phyloP scores from a whole-genome alignment of 768 basidiomycete genomes.

The Paxillus ammoniavirescens region DNA sequence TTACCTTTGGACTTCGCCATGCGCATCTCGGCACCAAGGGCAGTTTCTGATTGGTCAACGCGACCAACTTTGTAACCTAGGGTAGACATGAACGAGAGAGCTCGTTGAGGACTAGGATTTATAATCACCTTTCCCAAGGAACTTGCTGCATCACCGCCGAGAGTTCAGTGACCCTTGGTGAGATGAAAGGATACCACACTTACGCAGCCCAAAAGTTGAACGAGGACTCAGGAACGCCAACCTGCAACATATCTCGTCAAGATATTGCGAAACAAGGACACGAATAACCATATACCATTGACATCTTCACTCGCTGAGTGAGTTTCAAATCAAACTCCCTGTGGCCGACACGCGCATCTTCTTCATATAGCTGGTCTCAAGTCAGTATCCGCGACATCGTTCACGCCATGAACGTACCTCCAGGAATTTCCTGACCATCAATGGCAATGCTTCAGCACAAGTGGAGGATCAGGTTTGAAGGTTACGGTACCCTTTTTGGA shows the following conservation, averaged over 20 bases:
- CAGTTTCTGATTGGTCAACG: slow-evolving; percentile 96
- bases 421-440: slow-evolving; percentile 66
- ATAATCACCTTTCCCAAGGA: slow-evolving; percentile 58
- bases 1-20: slow-evolving; percentile 60
- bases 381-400: not conserved
- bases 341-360: slow-evolving; percentile 92
- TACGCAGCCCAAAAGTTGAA: slow-evolving; percentile 94
- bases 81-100: not conserved
- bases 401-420: slow-evolving; percentile 45
- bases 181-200: slow-evolving; percentile 28
- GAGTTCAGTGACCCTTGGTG: slow-evolving; percentile 3
- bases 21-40: slow-evolving; percentile 96
- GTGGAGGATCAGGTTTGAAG: slow-evolving; percentile 4
- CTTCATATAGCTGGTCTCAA: slow-evolving; percentile 72
- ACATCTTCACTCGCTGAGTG: slow-evolving; percentile 95
- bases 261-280: not conserved
- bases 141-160: slow-evolving; percentile 51
- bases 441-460: slow-evolving; percentile 12
- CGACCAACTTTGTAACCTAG: slow-evolving; percentile 91
- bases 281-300: slow-evolving; percentile 65
- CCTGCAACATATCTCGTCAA: slow-evolving; percentile 41
- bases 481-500: slow-evolving; percentile 84
- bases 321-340: slow-evolving; percentile 94
- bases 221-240: slow-evolving; percentile 91
- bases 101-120: not conserved